Conservation (phyloP, 805 yeast species). For the Groenewaldozyma tartarivorans region DNA sequence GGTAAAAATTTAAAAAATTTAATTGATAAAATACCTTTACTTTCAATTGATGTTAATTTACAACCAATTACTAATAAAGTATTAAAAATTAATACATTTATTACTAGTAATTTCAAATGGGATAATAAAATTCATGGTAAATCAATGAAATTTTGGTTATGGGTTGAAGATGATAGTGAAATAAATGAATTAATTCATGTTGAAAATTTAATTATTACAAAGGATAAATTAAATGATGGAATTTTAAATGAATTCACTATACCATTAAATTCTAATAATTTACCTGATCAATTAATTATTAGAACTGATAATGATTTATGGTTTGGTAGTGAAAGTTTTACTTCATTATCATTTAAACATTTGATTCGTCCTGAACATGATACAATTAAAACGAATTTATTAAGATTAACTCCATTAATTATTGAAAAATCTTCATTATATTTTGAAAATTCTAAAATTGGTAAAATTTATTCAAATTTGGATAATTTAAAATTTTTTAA, state of each 20-base stretch:
- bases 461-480: constrained; percentile 52
- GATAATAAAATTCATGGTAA: constrained; percentile 72
- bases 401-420: constrained; percentile 81
- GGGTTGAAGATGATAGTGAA: constrained; percentile 84
- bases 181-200: constrained; percentile 65
- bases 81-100: constrained; percentile 61
- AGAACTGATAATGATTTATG: constrained; percentile 76
- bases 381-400: constrained; percentile 70
- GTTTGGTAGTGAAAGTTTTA: constrained; percentile 75
- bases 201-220: constrained; percentile 66
- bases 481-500: constrained; percentile 83
- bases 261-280: constrained; percentile 68
- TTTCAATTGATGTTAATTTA: constrained; percentile 69
- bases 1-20: constrained; percentile 54
- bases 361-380: constrained; percentile 82
- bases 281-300: constrained; percentile 82
- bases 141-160: constrained; percentile 83
- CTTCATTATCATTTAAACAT: constrained; percentile 80
- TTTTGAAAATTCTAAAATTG: constrained; percentile 56
- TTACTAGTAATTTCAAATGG: constrained; percentile 80
- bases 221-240: constrained; percentile 39
- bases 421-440: constrained; percentile 40
- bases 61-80: constrained; percentile 85
- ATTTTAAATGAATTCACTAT: constrained; percentile 88
- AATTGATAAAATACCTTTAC: constrained; percentile 63